A percentile compares a stretch with the other conserved stretches of the same genome.
Evolutionary conservation across 441 rosid genomes (phyloP).

Genomic region (Croton laevigatus): DNA sequence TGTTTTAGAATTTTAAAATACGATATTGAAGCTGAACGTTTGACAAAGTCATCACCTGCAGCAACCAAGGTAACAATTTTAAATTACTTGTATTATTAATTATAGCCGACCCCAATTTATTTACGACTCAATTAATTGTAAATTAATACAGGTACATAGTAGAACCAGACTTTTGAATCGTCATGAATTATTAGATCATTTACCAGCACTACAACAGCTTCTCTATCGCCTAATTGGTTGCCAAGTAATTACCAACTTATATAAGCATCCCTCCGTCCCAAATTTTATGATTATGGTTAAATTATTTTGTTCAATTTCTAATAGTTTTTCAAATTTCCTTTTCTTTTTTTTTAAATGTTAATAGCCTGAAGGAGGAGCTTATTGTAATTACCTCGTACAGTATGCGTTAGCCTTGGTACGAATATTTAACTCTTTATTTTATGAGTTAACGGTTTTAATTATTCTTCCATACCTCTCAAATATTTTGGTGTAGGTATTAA

Average conservation of each 20-base stretch:
- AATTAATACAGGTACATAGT: conserved; percentile 52
- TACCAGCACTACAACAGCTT: conserved; percentile 77
- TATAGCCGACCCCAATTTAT: too few species aligned
- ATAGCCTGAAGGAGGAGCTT: conserved; percentile 86
- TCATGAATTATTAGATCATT: conserved; percentile 55
- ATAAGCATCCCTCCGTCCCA: too few species aligned
- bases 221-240: conserved; percentile 70
- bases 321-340: neutral
- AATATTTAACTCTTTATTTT: neutral
- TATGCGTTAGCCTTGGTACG: conserved; percentile 83
- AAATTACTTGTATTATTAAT: too few species aligned
- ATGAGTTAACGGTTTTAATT: neutral
- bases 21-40: conserved; percentile 64
- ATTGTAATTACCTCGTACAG: conserved; percentile 65
- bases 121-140: conserved; percentile 16
- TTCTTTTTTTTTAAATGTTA: conserved; percentile 9
- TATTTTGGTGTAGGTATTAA: conserved; percentile 47
- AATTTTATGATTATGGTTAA: neutral
- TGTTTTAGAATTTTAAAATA: conserved; percentile 60
- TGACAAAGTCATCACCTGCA: conserved; percentile 54
- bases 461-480: neutral
- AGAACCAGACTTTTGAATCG: conserved; percentile 49
- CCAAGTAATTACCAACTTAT: conserved; percentile 34
- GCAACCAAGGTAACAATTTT: conserved; percentile 46
- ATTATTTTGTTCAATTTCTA: too few species aligned